Base-by-base conservation (phyloP, 768 basidiomycete species). In the Tulasnella sp. region DNA sequence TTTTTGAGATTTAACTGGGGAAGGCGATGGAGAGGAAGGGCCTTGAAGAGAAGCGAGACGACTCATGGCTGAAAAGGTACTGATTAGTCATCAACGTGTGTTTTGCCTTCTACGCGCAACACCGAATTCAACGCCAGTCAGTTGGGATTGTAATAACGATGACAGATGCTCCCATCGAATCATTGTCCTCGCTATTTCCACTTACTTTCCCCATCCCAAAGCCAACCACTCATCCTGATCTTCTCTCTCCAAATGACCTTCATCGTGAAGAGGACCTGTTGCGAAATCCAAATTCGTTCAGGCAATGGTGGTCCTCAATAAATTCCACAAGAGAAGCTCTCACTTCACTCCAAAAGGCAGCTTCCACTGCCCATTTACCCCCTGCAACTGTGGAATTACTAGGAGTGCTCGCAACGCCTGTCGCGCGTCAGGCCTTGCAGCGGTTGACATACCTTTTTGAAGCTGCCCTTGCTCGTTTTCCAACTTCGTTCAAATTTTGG, bases 401-500 rank as follows among this genome's bases (percentile, higher is more conserved):
- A 4, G 92, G 90, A 12, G 81, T 83, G 13, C 76, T 96, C 37
- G 75, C 84, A 15, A 77, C 83, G 3, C 74, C 80, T 4, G 72
- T 74, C 19, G 75, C 83, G 39, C 75, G 91, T 56, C 72, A 78
- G 37, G 79, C 80, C 24, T 69, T 98, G 5, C 89, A 95, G 59
- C 78, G 82, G 42, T 69, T 93, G 28, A 83, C 83, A 2, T 91
- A 86, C 64, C 74, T 95, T n/a, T 98, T 95, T 63, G 95, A 99
- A 66, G 72, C 87, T 16, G 93, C 93, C 0, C 74, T 99, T 20
- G 73, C 67, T 3, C 76, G 91, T 56, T 95, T 96, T 60, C 83
- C 92, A 0, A 78, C 75, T 9, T 87, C 83, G 2, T 98, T 89
- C 77, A 91, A 95, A 64, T 68, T 98, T 46, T 98, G 95, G 95